Evolutionary conservation across 2,329 filamentous ascomycete genomes (phyloP).

Genomic region (Onygenales sp.): DNA sequence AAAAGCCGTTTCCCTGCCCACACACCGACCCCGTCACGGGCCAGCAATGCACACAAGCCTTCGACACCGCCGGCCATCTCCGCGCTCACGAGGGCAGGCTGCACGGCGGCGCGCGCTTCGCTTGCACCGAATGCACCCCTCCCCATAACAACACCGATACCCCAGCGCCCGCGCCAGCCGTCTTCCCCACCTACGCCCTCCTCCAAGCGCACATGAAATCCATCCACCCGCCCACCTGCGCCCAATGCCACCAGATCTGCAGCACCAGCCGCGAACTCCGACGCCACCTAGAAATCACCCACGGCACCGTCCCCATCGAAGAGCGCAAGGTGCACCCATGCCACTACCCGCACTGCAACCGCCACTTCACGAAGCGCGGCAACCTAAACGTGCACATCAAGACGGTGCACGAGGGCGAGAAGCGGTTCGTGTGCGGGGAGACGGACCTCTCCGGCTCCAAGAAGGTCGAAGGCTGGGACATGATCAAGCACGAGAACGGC

Average conservation of each 20-base stretch:
- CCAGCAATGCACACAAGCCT: constrained; percentile 55
- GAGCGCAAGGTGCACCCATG: constrained; percentile 60
- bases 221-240: constrained; percentile 63
- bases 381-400: constrained; percentile 75
- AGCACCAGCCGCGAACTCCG: constrained; percentile 58
- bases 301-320: constrained; percentile 51
- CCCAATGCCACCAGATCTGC: constrained; percentile 62
- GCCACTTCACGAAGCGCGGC: constrained; percentile 71
- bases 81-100: constrained; percentile 60
- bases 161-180: constrained; percentile 15
- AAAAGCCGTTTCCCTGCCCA: constrained; percentile 62
- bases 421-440: constrained; percentile 68
- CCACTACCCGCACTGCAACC: constrained; percentile 57
- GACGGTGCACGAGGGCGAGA: constrained; percentile 63
- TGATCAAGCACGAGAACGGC: constrained; percentile 27
- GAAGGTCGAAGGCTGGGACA: constrained; percentile 55
- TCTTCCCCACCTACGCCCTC: constrained; percentile 63
- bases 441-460: constrained; percentile 50
- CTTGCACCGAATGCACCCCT: constrained; percentile 63
- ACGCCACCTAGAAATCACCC: constrained; percentile 67
- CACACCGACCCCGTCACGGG: constrained; percentile 46
- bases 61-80: constrained; percentile 63
- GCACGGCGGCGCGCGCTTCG: constrained; percentile 63
- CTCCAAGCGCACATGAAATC: constrained; percentile 65
- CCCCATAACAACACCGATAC: constrained; percentile 28